These are phyloP conservation scores for Blastobotrys apis DNA, from an alignment of 1,139 yeast species.

Conservation along the genomic window DNA sequence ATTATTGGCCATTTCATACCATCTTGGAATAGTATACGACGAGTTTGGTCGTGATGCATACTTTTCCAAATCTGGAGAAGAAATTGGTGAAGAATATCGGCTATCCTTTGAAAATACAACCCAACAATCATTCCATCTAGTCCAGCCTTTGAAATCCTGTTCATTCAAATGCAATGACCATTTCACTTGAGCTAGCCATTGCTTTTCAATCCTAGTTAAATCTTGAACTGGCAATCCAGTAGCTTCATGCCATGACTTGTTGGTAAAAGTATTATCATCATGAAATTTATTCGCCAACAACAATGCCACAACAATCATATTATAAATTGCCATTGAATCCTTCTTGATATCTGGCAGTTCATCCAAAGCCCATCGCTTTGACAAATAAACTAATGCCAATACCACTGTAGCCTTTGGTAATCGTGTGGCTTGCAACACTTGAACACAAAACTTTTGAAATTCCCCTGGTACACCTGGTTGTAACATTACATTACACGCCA, in stretches of 20 bases:
- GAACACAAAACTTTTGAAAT: slow-evolving; percentile 51
- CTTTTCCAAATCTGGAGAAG: slow-evolving; percentile 4
- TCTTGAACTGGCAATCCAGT: slow-evolving; percentile 65
- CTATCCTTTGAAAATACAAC: slow-evolving; percentile 15
- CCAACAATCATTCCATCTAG: slow-evolving; percentile 40
- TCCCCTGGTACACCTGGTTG: slow-evolving; percentile 31
- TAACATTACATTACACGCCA: slow-evolving; percentile 56
- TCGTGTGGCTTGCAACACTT: slow-evolving; percentile 84
- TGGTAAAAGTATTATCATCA: slow-evolving; percentile 94
- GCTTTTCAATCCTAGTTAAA: slow-evolving; percentile 64
- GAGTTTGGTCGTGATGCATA: neutral
- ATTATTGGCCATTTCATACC: slow-evolving; percentile 24
- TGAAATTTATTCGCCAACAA: slow-evolving; percentile 89
- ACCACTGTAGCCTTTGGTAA: slow-evolving; percentile 78
- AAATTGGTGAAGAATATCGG: slow-evolving; percentile 4
- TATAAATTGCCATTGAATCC: slow-evolving; percentile 43
- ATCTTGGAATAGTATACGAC: slow-evolving; percentile 25
- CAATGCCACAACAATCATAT: slow-evolving; percentile 63
- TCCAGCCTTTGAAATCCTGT: slow-evolving; percentile 36
- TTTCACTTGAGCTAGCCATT: slow-evolving; percentile 53
- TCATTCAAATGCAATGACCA: slow-evolving; percentile 34
- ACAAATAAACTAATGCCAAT: slow-evolving; percentile 71
- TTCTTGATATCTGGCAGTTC: slow-evolving; percentile 28
- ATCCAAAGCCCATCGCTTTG: slow-evolving; percentile 41
- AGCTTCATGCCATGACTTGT: slow-evolving; percentile 93